Percentiles rank a stretch among this genome's conserved stretches.
These are phyloP conservation scores for Fusarium sp. DNA, from an alignment of 2,329 filamentous ascomycete genomes.

Conservation along the genomic window DNA sequence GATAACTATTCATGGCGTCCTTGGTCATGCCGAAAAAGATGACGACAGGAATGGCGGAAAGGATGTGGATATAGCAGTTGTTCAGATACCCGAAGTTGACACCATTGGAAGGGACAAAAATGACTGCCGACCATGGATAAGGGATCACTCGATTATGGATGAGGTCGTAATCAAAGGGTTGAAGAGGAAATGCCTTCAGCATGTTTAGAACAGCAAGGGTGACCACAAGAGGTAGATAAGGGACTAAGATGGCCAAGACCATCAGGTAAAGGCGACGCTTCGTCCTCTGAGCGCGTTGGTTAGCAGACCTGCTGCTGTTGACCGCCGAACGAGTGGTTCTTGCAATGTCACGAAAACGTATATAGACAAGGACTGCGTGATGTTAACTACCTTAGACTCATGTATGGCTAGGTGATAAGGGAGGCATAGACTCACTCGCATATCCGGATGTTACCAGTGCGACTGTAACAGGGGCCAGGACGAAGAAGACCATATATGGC, in stretches of 20 bases:
- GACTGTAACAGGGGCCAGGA: conserved; percentile 55
- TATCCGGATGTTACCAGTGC: conserved; percentile 55
- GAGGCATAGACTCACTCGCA: conserved; percentile 52
- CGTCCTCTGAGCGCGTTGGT: conserved; percentile 55
- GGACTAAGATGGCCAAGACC: conserved; percentile 59
- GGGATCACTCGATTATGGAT: conserved; percentile 51
- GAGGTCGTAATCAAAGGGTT: conserved; percentile 51
- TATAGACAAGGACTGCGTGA: conserved; percentile 54
- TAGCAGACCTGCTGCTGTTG: conserved; percentile 50
- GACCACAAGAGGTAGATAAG: conserved; percentile 59
- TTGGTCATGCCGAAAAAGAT: conserved; percentile 64
- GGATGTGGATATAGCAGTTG: conserved; percentile 57
- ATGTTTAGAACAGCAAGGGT: conserved; percentile 54
- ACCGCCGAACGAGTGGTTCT: conserved; percentile 52
- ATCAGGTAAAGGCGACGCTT: conserved; percentile 64
- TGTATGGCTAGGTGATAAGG: background rate
- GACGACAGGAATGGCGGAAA: conserved; percentile 58
- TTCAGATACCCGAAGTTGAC: conserved; percentile 53
- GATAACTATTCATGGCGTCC: conserved; percentile 61
- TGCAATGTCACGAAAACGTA: conserved; percentile 57
- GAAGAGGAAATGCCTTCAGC: conserved; percentile 35
- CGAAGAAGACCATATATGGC: conserved; percentile 58
- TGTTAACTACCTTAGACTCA: background rate
- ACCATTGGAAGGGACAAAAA: conserved; percentile 53
- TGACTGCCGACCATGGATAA: conserved; percentile 57